Evolutionary conservation across 73 alveolate genomes (phyloP), one percentile per base, ranked within the genome.

Genomic region (Breviolum minutum): DNA sequence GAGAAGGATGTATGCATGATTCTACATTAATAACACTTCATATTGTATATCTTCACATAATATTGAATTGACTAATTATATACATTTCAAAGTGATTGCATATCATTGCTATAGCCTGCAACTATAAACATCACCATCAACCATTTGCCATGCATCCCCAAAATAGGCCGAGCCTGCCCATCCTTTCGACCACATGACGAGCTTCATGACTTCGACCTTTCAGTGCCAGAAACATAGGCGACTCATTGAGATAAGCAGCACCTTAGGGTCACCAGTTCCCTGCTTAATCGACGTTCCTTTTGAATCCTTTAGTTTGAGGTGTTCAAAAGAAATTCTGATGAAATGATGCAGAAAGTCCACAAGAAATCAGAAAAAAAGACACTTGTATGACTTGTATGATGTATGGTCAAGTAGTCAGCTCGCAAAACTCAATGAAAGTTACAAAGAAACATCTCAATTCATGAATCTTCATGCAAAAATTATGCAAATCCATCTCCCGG

Each of bases 191-290:
- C 29, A 92, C 98, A 29, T 24, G n/a, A 9, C 90, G 79, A 40
- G 98, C 98, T 92, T 92, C 98, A 14, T 60, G 30, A 54, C 13
- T 92, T 22, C 90, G 98, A n/a, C 98, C 98, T n/a, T 92, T 73
- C 62, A 74, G 89, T 9, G 98, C 98, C 79, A 92, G 89, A 62
- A 92, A 92, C 79, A 92, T 63, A n/a, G 98, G 98, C 80, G 98
- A 92, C 66, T 92, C 98, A 80, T 92, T 92, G 81, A 92, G 90
- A 24, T 92, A 92, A 8, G 79, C 64, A n/a, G 82, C 64, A 48
- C 98, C 98, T 92, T 2, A n/a, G 83, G 54, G 54, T 40, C 54
- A 40, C 54, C 54, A 40, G 54, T 40, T 40, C 54, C 54, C 54
- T 40, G 54, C 27, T 40, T 40, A 3, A 3, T 40, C 3, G 54